Evolutionary conservation across 352 stramenopile genomes (phyloP).

Genomic region (Phytophthora constricta): DNA sequence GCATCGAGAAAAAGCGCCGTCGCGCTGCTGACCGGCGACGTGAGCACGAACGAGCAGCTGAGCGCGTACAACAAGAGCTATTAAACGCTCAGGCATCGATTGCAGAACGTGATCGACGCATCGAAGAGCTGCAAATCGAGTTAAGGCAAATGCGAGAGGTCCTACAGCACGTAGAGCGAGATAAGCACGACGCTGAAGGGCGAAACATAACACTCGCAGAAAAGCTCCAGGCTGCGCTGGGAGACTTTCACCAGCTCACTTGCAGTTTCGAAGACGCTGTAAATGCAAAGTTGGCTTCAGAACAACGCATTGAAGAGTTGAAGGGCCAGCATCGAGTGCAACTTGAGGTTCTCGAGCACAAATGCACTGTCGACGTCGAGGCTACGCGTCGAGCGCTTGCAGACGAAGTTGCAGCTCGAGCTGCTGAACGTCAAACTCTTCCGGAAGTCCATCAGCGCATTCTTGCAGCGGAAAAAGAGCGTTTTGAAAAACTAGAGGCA

Average conservation of each 20-base stretch:
- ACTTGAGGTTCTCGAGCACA: constrained; percentile 65
- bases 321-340: constrained; percentile 54
- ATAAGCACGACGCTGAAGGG: constrained; percentile 52
- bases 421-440: constrained; percentile 59
- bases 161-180: constrained; percentile 35
- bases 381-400: constrained; percentile 44
- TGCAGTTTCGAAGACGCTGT: constrained; percentile 68
- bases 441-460: constrained; percentile 63
- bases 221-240: constrained; percentile 66
- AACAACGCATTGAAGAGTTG: constrained; percentile 61
- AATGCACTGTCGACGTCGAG: constrained; percentile 61
- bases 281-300: constrained; percentile 46
- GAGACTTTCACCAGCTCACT: constrained; percentile 74
- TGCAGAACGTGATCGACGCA: constrained; percentile 17
- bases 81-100: constrained; percentile 21
- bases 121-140: constrained; percentile 29
- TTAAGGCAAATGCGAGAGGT: constrained; percentile 25
- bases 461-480: constrained; percentile 67
- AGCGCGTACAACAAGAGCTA: constrained; percentile 53
- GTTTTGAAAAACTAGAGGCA: constrained; percentile 67
- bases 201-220: constrained; percentile 61
- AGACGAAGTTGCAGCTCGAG: constrained; percentile 47
- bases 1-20: constrained; percentile 77
- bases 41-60: constrained; percentile 62
- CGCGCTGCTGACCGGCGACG: constrained; percentile 64